phyloP scores from a whole-genome alignment of 768 basidiomycete species.

The Baorangia bicolor region DNA sequence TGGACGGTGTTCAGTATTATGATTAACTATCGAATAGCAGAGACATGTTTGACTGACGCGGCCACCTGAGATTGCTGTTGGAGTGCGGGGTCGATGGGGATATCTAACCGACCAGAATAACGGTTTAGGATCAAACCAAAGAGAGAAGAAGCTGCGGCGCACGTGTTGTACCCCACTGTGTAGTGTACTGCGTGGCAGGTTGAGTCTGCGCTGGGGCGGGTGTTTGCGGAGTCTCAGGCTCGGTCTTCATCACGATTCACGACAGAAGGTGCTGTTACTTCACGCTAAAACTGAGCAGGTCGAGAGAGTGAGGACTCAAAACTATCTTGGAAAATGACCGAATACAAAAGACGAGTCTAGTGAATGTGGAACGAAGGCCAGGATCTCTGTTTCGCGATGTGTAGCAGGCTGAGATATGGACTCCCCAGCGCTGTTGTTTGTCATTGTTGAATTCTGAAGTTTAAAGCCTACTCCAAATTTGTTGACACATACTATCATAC shows the following conservation, averaged over 20 bases:
- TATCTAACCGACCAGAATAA: constrained; percentile 39
- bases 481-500: too few relatives aligned
- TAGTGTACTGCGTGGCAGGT: constrained; percentile 31
- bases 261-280: background rate
- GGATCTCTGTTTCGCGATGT: background rate
- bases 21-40: background rate
- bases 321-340: background rate
- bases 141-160: constrained; percentile 15
- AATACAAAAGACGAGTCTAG: background rate
- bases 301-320: background rate
- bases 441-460: constrained; percentile 22
- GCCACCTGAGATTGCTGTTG: constrained; percentile 55
- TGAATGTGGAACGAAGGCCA: background rate
- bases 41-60: constrained; percentile 35
- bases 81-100: constrained; percentile 66
- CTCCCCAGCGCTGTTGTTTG: constrained; percentile 19
- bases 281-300: background rate
- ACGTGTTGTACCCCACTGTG: constrained; percentile 43
- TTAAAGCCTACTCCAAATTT: too few relatives aligned
- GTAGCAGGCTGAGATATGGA: background rate
- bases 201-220: constrained; percentile 33
- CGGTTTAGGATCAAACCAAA: background rate
- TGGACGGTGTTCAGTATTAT: constrained; percentile 21
- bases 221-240: constrained; percentile 37
- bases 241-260: constrained; percentile 42